Evolutionary conservation across 2,329 filamentous ascomycete species (phyloP).

Genomic region (Ophioceras dolichostomum): DNA sequence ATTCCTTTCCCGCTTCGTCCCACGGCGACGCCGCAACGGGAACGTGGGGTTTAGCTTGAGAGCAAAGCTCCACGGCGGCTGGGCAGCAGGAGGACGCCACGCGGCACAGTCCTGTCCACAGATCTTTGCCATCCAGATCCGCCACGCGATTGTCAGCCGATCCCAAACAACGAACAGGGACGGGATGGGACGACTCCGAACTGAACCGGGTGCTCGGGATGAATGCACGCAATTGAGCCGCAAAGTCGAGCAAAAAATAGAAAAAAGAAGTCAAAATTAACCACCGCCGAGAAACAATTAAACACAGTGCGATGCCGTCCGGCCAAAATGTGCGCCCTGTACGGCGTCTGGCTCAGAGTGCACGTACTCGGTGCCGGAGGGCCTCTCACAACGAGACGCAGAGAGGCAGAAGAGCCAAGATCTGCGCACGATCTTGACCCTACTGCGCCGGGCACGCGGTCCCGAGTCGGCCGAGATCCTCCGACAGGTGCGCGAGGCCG

Average conservation of each 20-base stretch:
- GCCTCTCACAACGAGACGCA: conserved; percentile 3
- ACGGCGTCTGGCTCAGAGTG: not conserved
- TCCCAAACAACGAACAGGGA: too few relatives aligned
- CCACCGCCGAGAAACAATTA: not conserved
- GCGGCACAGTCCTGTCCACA: not conserved
- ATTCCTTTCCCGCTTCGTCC: too few relatives aligned
- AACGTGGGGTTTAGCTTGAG: not conserved
- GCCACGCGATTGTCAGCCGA: not conserved
- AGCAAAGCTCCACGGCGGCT: not conserved
- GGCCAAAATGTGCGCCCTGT: conserved; percentile 3
- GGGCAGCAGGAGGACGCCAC: not conserved
- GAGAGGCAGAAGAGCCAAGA: conserved; percentile 1
- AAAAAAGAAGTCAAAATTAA: not conserved
- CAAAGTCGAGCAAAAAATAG: not conserved
- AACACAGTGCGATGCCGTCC: conserved; percentile 4
- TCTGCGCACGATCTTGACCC: conserved; percentile 1
- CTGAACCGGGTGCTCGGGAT: too few relatives aligned
- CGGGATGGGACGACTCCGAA: too few relatives aligned
- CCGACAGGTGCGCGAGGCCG: not conserved
- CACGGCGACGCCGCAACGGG: too few relatives aligned
- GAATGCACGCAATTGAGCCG: not conserved
- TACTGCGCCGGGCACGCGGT: not conserved
- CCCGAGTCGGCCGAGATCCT: conserved; percentile 1
- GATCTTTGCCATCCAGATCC: too few relatives aligned
- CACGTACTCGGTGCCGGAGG: conserved; percentile 3